Conservation (phyloP, 345 rosid genomes). For the Geranium rotundifolium region DNA sequence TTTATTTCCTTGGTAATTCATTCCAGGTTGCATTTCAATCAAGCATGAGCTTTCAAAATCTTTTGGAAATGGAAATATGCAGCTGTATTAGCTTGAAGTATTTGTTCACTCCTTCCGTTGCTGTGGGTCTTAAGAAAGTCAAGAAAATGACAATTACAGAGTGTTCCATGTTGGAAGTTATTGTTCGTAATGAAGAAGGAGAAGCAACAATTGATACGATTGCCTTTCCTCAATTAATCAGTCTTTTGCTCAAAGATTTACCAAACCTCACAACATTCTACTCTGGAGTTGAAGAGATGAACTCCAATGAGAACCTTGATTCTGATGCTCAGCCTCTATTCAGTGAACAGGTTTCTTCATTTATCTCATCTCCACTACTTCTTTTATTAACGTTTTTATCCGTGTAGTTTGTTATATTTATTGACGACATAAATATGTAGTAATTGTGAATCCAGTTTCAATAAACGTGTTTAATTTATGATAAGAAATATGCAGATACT, state of each 20-base stretch:
- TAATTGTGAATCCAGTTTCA: too few species aligned
- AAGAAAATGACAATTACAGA: background rate
- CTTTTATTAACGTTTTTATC: too few species aligned
- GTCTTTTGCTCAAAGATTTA: background rate
- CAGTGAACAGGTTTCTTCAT: too few species aligned
- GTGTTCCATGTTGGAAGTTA: conserved; percentile 4
- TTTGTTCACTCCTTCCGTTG: conserved; percentile 11
- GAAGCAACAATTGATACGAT: background rate
- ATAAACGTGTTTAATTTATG: too few species aligned
- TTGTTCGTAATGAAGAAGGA: background rate
- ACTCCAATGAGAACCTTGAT: too few species aligned
- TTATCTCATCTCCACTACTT: too few species aligned
- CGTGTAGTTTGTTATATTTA: too few species aligned
- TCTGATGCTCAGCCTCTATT: too few species aligned
- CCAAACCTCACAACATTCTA: conserved; percentile 6
- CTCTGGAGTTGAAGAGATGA: background rate
- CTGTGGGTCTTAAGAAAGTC: conserved; percentile 6
- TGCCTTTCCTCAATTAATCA: conserved; percentile 3
- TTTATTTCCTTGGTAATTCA: too few species aligned
- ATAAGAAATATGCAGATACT: too few species aligned
- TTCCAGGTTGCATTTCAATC: too few species aligned
- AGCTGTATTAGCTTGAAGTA: conserved; percentile 1
- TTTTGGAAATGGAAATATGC: background rate
- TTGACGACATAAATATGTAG: too few species aligned
- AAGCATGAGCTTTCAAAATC: conserved; percentile 2